These are phyloP conservation scores for Cymbopogon citratus DNA, from an alignment of 176 grass and related monocot genomes.

Conservation along the genomic window DNA sequence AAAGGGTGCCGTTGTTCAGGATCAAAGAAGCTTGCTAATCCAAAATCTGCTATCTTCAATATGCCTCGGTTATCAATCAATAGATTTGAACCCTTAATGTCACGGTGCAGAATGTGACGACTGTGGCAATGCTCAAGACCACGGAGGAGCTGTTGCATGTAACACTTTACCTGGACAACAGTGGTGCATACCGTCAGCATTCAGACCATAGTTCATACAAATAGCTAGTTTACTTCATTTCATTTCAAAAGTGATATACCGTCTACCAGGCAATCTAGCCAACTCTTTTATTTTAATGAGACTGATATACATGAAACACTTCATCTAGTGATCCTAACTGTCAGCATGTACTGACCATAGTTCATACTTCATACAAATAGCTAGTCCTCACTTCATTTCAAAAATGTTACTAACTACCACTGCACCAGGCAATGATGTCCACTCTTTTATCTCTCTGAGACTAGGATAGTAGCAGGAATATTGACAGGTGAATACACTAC, in stretches of 20 bases:
- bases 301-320: conserved; percentile 62
- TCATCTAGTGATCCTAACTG: conserved; percentile 40
- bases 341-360: not conserved
- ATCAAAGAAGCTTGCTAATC: conserved; percentile 95
- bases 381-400: not conserved
- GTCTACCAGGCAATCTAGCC: not conserved
- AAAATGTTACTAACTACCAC: not conserved
- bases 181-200: not conserved
- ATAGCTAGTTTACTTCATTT: not conserved
- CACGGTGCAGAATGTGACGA: conserved; percentile 84
- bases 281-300: not conserved
- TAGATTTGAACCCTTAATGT: conserved; percentile 99
- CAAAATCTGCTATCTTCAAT: conserved; percentile 98
- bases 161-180: conserved; percentile 87
- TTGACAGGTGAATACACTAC: not conserved
- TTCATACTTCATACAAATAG: conserved; percentile 2
- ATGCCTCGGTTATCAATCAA: conserved; percentile 90
- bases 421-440: not conserved
- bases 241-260: not conserved
- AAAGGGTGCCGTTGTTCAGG: conserved; percentile 79
- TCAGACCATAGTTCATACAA: conserved; percentile 3
- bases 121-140: conserved; percentile 97
- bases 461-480: not conserved
- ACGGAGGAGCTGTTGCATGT: conserved; percentile 93
- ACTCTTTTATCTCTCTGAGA: not conserved